phyloP scores from a whole-genome alignment of 1,284 basidiomycete species.

The Cutaneotrichosporon arboriforme region DNA sequence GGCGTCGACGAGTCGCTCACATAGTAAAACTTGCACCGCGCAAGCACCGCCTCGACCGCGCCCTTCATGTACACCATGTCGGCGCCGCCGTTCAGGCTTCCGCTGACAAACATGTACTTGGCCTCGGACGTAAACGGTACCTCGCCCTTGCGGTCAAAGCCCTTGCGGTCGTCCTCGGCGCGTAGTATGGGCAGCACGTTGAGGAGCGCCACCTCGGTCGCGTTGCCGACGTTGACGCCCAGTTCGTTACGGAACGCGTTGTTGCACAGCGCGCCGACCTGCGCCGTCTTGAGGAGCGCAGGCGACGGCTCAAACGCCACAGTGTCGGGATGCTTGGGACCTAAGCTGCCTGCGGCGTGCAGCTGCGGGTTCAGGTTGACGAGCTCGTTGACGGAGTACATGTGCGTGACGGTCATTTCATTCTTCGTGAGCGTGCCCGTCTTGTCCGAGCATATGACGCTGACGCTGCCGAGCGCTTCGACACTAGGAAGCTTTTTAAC shows the following conservation, averaged over 20 bases:
- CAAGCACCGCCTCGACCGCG: constrained; percentile 79
- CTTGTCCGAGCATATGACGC: constrained; percentile 96
- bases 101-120: constrained; percentile 87
- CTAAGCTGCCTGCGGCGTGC: constrained; percentile 45
- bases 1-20: constrained; percentile 78
- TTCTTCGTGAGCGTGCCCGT: constrained; percentile 96
- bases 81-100: constrained; percentile 53
- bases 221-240: constrained; percentile 74
- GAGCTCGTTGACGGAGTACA: constrained; percentile 79
- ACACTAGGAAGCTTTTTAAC: constrained; percentile 96
- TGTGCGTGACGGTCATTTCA: constrained; percentile 86
- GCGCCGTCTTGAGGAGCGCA: constrained; percentile 65
- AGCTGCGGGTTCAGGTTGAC: constrained; percentile 59
- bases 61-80: constrained; percentile 90
- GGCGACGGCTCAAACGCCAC: constrained; percentile 35
- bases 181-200: constrained; percentile 71
- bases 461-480: constrained; percentile 87
- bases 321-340: constrained; percentile 58
- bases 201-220: constrained; percentile 83
- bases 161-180: constrained; percentile 62
- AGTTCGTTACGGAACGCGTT: constrained; percentile 62
- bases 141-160: constrained; percentile 71
- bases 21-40: constrained; percentile 79
- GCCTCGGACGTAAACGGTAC: constrained; percentile 85
- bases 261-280: constrained; percentile 55